Conservation (phyloP, 139 green algal genomes). For the Mesostigma viride region DNA sequence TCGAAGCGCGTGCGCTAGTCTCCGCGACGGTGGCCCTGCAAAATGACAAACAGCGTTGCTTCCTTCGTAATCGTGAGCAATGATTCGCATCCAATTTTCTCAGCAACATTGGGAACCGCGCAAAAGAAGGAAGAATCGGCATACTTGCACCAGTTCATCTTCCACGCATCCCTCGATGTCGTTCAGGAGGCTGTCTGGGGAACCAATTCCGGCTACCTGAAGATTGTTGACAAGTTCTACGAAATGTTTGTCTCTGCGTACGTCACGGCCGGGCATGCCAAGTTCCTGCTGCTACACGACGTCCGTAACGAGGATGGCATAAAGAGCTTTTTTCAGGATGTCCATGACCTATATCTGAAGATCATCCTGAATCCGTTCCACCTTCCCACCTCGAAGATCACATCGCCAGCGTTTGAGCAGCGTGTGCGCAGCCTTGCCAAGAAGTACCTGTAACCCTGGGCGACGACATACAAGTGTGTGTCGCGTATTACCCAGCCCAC, state of each 20-base stretch:
- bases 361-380: conserved; percentile 32
- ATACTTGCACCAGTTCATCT: conserved; percentile 94
- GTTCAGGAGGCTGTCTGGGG: conserved; percentile 82
- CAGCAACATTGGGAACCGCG: too few species aligned
- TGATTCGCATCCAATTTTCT: too few species aligned
- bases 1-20: too few species aligned
- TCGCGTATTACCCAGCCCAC: too few species aligned
- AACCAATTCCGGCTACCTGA: conserved; percentile 49
- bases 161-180: conserved; percentile 82
- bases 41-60: too few species aligned
- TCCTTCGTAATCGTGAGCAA: too few species aligned
- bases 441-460: conserved; percentile 30
- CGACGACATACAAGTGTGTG: too few species aligned
- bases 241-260: conserved; percentile 55
- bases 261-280: conserved; percentile 39
- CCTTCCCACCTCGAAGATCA: conserved; percentile 19
- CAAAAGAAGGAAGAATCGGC: conserved; percentile 58
- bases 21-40: too few species aligned
- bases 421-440: conserved; percentile 27
- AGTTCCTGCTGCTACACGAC: conserved; percentile 83
- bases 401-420: conserved; percentile 22
- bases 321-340: conserved; percentile 74
- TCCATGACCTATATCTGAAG: conserved; percentile 73
- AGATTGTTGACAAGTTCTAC: conserved; percentile 86
- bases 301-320: conserved; percentile 61